A percentile compares a stretch with the other conserved stretches of the same genome.
Evolutionary conservation across 2,329 filamentous ascomycete species (phyloP).

Genomic region (Paracorniculantispora psalliotae): DNA sequence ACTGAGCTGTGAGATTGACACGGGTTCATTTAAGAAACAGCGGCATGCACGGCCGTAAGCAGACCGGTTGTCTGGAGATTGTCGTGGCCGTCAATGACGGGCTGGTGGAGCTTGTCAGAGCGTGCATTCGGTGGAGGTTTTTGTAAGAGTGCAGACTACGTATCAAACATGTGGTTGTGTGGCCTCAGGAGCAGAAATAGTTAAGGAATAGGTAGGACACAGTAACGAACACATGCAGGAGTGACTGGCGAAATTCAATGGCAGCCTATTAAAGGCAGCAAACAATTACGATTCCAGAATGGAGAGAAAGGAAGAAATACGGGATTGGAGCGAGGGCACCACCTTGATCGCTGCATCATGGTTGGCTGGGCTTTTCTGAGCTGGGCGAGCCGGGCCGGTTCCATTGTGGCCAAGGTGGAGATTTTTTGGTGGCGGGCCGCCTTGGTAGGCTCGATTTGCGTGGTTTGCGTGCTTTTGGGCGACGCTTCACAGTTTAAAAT

Average conservation of each 20-base stretch:
- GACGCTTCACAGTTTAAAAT: too few relatives aligned
- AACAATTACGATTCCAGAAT: background rate
- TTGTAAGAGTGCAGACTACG: too few relatives aligned
- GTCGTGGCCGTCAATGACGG: background rate
- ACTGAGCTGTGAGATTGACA: background rate
- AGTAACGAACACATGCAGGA: background rate
- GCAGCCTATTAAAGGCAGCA: too few relatives aligned
- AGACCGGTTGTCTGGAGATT: background rate
- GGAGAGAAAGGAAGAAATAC: background rate
- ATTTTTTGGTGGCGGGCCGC: too few relatives aligned
- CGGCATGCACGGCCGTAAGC: background rate
- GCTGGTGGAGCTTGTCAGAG: background rate
- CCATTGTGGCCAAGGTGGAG: background rate
- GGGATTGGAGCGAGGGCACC: background rate
- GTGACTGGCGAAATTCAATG: background rate
- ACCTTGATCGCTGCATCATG: slow-evolving; percentile 1
- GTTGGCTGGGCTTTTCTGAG: background rate
- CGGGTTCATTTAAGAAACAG: background rate
- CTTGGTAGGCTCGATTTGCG: too few relatives aligned
- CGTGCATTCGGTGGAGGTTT: too few relatives aligned
- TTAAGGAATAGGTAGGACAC: too few relatives aligned
- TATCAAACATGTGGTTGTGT: too few relatives aligned
- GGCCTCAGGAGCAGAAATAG: background rate
- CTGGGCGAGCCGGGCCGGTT: background rate
- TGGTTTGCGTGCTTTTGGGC: too few relatives aligned